Evolutionary conservation across 805 yeast species (phyloP).

Genomic region (Candida khao-thaluensis): DNA sequence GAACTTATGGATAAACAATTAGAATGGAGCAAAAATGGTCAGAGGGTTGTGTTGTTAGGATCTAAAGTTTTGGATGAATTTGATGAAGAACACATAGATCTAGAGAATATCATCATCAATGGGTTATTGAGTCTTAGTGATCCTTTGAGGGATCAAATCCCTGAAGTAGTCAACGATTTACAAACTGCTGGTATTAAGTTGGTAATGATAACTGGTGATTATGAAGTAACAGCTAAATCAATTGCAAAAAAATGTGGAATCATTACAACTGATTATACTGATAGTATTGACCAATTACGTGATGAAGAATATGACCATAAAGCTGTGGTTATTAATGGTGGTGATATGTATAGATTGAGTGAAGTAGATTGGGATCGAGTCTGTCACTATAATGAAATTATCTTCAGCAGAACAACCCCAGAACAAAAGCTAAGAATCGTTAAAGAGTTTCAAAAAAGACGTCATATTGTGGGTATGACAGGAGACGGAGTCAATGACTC

Average conservation of each 20-base stretch:
- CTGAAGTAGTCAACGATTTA: conserved; percentile 29
- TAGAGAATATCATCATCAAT: conserved; percentile 19
- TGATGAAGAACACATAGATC: conserved; percentile 12
- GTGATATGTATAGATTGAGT: conserved; percentile 26
- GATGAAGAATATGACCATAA: conserved; percentile 6
- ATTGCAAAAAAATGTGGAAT: conserved; percentile 48
- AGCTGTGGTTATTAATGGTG: conserved; percentile 34
- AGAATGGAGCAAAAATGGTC: conserved; percentile 37
- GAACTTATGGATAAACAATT: conserved; percentile 27
- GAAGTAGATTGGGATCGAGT: conserved; percentile 45
- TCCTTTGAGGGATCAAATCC: conserved; percentile 41
- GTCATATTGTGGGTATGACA: conserved; percentile 33
- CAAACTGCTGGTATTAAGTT: conserved; percentile 41
- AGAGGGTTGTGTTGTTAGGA: conserved; percentile 32
- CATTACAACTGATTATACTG: conserved; percentile 22
- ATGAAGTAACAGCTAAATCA: conserved; percentile 49
- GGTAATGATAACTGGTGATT: conserved; percentile 54
- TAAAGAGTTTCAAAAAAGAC: conserved; percentile 39
- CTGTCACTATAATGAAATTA: conserved; percentile 38
- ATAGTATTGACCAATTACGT: conserved; percentile 18
- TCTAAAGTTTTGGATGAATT: conserved; percentile 22
- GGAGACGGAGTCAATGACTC: conserved; percentile 39
- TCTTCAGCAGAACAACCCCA: conserved; percentile 43
- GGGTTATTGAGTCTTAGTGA: conserved; percentile 46
- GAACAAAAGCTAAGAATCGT: conserved; percentile 53